These are phyloP conservation scores for Echium plantagineum DNA, from an alignment of 257 asterid genomes.

Conservation along the genomic window DNA sequence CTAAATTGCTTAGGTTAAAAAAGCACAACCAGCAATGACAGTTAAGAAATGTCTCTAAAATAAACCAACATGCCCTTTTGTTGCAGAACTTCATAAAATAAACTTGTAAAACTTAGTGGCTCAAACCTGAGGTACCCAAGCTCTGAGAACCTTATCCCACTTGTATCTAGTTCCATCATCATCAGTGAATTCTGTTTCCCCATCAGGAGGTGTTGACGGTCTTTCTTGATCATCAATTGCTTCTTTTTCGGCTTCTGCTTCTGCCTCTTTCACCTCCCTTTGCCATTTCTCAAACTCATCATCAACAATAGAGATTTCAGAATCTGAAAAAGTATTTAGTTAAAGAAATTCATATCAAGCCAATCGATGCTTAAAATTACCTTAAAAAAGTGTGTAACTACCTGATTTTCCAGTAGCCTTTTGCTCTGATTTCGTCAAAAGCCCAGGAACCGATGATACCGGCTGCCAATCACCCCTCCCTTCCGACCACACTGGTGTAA, in stretches of 20 bases:
- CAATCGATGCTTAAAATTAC: constrained; percentile 1
- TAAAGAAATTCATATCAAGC: constrained; percentile 3
- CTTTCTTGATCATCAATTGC: constrained; percentile 50
- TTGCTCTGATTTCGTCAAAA: constrained; percentile 22
- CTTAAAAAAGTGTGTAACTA: constrained; percentile 5
- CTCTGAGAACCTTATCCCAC: constrained; percentile 72
- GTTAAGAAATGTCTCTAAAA: no score
- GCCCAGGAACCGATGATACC: constrained; percentile 44
- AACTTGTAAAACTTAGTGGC: background rate
- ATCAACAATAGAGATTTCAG: constrained; percentile 40
- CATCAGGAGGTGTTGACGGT: constrained; percentile 91
- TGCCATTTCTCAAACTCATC: constrained; percentile 90
- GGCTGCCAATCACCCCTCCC: constrained; percentile 84
- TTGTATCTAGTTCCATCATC: constrained; percentile 93
- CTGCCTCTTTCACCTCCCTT: constrained; percentile 72
- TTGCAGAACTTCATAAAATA: no score
- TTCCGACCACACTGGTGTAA: constrained; percentile 78
- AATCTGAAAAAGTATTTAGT: constrained; percentile 22
- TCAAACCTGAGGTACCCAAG: constrained; percentile 94
- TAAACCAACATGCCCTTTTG: no score
- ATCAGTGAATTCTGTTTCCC: constrained; percentile 87
- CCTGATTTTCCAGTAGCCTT: constrained; percentile 33
- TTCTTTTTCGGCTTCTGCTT: constrained; percentile 35
- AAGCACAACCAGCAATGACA: no score
- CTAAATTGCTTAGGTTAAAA: no score